Evolutionary conservation across 2,329 filamentous ascomycete genomes (phyloP).

Genomic region (Venturia carpophila): DNA sequence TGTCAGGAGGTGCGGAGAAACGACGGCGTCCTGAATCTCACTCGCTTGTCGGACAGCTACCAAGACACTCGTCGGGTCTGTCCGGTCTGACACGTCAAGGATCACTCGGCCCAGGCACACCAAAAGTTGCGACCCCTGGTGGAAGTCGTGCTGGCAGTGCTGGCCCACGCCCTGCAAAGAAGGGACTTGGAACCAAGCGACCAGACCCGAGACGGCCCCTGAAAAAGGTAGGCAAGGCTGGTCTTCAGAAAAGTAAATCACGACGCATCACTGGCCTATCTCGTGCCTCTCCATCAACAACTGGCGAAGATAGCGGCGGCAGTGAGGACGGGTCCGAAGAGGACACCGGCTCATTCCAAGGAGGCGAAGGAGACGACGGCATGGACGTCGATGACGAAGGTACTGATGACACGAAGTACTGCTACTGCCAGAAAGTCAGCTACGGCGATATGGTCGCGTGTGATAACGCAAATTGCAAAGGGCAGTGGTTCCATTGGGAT

Average conservation of each 20-base stretch:
- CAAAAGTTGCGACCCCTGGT: constrained; percentile 49
- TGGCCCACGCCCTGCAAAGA: constrained; percentile 41
- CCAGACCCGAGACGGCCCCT: constrained; percentile 8
- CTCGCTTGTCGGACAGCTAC: constrained; percentile 41
- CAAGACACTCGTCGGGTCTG: constrained; percentile 47
- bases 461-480: constrained; percentile 73
- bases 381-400: constrained; percentile 61
- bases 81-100: constrained; percentile 50
- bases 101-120: constrained; percentile 56
- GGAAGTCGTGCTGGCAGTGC: constrained; percentile 51
- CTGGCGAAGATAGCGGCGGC: constrained; percentile 40
- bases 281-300: constrained; percentile 36
- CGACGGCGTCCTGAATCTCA: constrained; percentile 49
- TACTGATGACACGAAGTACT: constrained; percentile 71
- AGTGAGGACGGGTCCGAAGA: constrained; percentile 47
- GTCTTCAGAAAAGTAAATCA: constrained; percentile 27
- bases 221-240: constrained; percentile 27
- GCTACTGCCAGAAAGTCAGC: constrained; percentile 73
- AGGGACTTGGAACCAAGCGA: constrained; percentile 13
- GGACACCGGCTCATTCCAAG: constrained; percentile 17
- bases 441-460: constrained; percentile 86
- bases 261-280: constrained; percentile 31
- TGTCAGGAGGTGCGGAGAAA: constrained; percentile 48
- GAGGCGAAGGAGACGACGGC: constrained; percentile 45
- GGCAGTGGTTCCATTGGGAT: constrained; percentile 83